Evolutionary conservation across 1,284 basidiomycete species (phyloP), one percentile per base, ranked within the genome.

Genomic region (Pseudozyma hubeiensis): DNA sequence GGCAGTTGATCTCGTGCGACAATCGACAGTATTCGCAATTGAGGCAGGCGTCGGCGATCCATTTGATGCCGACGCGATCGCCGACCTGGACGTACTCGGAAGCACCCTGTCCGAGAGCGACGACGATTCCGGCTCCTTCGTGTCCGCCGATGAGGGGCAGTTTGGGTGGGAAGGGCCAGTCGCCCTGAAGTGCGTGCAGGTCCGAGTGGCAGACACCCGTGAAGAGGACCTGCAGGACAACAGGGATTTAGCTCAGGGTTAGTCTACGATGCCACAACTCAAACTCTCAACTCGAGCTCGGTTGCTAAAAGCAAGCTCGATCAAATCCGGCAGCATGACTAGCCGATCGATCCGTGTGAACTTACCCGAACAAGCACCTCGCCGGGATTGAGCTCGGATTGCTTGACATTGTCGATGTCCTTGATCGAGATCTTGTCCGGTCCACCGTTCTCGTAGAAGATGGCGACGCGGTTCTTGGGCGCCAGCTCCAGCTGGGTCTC

Each of bases 81-180:
- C 93, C 92, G 31, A 93, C 68, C 67, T 86, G 84, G 67, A 87
- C 81, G 79, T 90, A 79, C 19, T 83, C 78, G 0, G 89, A 88
- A 0, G 91, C 90, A 80, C 90, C 86, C 19, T 87, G 86, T 50
- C 90, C 92, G 75, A 94, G 91, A 33, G 92, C 92, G 43, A 94
- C 91, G 56, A 94, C 86, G 51, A 88, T 73, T 34, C 87, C 87
- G 7, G 84, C 85, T 44, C 85, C 92, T 85, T 93, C 92, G 81
- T 94, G 93, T 0, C 93, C 93, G 37, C 93, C 93, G 66, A 94
- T 89, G 60, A 93, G 88, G 2, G 92, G 92, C 7, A 88, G 87
- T 71, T 88, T 89, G 49, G 90, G 86, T 5, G 68, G 58, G 1
- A 67, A 53, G 2, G 84, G 81, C 84, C 84, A 84, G 63, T 84